Evolutionary conservation across 768 basidiomycete genomes (phyloP).

Genomic region (Gloeostereum incarnatum): DNA sequence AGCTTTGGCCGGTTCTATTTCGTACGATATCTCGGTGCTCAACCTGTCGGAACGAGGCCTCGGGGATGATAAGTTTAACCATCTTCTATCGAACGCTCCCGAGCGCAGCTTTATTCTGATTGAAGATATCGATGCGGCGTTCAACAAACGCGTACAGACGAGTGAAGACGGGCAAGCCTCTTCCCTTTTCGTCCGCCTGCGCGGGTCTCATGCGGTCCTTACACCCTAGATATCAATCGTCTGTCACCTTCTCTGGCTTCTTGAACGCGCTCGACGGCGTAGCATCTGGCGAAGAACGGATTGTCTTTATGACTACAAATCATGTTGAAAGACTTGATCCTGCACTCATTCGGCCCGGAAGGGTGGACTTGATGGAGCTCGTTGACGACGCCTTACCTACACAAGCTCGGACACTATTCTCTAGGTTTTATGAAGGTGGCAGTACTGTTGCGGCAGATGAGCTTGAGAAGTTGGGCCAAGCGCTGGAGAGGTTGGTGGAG

Average conservation of each 20-base stretch:
- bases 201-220: slow-evolving; percentile 7
- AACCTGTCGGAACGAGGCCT: slow-evolving; percentile 95
- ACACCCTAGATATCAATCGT: slow-evolving; percentile 73
- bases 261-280: slow-evolving; percentile 96
- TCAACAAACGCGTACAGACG: slow-evolving; percentile 86
- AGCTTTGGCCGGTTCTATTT: slow-evolving; percentile 84
- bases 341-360: slow-evolving; percentile 90
- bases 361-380: slow-evolving; percentile 79
- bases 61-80: slow-evolving; percentile 93
- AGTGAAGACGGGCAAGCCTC: slow-evolving; percentile 79
- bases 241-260: slow-evolving; percentile 96
- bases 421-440: slow-evolving; percentile 68
- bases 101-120: slow-evolving; percentile 92
- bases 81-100: slow-evolving; percentile 86
- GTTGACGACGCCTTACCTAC: slow-evolving; percentile 80
- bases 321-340: slow-evolving; percentile 85
- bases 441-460: slow-evolving; percentile 22
- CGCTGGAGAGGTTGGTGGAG: slow-evolving; percentile 45
- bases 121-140: slow-evolving; percentile 96
- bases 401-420: slow-evolving; percentile 74
- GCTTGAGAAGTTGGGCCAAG: slow-evolving; percentile 34
- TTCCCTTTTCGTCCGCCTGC: neutral
- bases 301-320: slow-evolving; percentile 99
- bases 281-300: slow-evolving; percentile 94
- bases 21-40: slow-evolving; percentile 92